These are phyloP conservation scores for Suillus fuscotomentosus DNA, from an alignment of 768 basidiomycete genomes.

Conservation along the genomic window DNA sequence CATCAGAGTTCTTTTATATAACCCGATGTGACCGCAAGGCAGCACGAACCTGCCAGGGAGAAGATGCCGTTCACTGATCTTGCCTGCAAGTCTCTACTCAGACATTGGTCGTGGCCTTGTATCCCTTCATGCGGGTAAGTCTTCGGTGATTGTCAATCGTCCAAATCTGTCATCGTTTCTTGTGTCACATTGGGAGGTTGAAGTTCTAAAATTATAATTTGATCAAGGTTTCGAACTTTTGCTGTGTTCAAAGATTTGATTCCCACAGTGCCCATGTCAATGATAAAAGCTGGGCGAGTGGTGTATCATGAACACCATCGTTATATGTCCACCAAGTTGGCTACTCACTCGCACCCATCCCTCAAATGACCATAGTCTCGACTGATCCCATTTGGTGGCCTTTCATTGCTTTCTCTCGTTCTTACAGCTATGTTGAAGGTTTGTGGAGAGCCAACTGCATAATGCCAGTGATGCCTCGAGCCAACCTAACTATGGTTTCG, in stretches of 20 bases:
- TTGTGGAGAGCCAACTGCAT: background rate
- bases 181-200: no score
- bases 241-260: no score
- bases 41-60: no score
- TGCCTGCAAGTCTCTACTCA: no score
- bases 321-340: background rate
- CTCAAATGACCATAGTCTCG: background rate
- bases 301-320: background rate
- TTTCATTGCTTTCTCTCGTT: background rate
- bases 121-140: no score
- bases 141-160: no score
- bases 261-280: background rate
- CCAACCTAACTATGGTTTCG: background rate
- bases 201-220: no score
- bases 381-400: background rate
- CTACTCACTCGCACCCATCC: background rate
- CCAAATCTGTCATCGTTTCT: no score
- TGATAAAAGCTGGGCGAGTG: background rate
- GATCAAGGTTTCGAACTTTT: no score
- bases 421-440: background rate
- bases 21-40: no score
- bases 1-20: background rate
- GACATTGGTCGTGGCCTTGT: no score
- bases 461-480: background rate
- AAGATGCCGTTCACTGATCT: no score